Evolutionary conservation across 2,329 filamentous ascomycete genomes (phyloP).

Genomic region (Neopestalotiopsis rosae): DNA sequence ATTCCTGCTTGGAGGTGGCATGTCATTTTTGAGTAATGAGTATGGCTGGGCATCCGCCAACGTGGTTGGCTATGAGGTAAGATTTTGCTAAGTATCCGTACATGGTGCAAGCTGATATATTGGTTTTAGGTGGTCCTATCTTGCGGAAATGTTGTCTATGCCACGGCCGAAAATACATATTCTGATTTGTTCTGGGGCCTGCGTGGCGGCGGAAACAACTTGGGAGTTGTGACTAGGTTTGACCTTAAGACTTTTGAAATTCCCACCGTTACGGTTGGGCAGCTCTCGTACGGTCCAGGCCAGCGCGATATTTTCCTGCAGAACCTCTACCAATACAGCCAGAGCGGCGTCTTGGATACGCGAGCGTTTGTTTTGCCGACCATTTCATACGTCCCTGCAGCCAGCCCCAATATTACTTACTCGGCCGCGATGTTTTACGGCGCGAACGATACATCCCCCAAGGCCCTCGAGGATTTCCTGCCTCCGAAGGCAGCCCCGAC

Average conservation of each 20-base stretch:
- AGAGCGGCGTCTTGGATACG: not conserved
- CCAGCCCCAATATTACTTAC: not conserved
- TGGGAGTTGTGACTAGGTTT: not conserved
- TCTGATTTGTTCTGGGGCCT: constrained; percentile 5
- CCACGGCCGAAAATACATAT: not conserved
- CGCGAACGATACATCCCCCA: not conserved
- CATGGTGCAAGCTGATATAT: not conserved
- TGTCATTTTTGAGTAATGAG: not conserved
- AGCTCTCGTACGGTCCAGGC: not conserved
- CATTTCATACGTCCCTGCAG: not conserved
- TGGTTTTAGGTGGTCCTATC: not conserved
- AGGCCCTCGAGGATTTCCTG: not conserved
- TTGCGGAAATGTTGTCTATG: not conserved
- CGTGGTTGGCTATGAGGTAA: not conserved
- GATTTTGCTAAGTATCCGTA: not conserved
- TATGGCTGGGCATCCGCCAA: constrained; percentile 1
- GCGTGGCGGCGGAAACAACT: not conserved
- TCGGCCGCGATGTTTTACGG: not conserved
- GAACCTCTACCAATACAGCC: not conserved
- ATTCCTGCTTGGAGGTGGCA: not conserved
- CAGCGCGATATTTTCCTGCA: not conserved
- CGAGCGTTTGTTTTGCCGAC: not conserved
- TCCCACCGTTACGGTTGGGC: not conserved
- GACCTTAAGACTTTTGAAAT: not conserved
- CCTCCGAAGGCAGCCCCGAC: not conserved